A percentile compares a stretch with the other conserved stretches of the same genome.
Conservation (phyloP, 179 eudicot species). For the Actinidia polygama region DNA sequence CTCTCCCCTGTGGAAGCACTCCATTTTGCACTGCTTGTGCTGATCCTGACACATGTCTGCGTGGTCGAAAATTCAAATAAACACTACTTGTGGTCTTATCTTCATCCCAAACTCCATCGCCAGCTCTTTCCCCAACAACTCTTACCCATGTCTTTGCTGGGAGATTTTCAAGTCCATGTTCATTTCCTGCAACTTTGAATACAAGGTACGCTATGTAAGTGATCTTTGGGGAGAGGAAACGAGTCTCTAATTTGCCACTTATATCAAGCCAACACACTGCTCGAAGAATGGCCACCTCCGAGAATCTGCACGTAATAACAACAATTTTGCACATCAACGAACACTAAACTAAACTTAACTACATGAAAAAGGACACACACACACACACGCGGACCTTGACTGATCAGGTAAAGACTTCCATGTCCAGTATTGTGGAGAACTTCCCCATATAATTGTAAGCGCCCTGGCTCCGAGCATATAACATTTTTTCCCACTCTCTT, state of each 20-base stretch:
- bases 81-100: constrained; percentile 1
- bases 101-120: background rate
- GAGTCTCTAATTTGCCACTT: constrained; percentile 38
- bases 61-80: background rate
- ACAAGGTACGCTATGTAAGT: constrained; percentile 56
- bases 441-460: background rate
- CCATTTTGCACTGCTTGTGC: background rate
- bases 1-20: constrained; percentile 6
- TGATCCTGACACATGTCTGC: background rate
- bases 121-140: constrained; percentile 29
- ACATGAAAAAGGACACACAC: no score
- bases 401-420: background rate
- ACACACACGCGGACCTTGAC: background rate
- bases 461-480: constrained; percentile 7
- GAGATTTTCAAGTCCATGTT: constrained; percentile 35
- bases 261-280: constrained; percentile 61
- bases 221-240: constrained; percentile 43
- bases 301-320: constrained; percentile 40
- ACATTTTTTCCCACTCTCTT: constrained; percentile 4
- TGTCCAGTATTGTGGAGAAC: background rate
- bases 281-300: constrained; percentile 55
- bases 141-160: constrained; percentile 31
- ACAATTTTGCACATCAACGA: background rate
- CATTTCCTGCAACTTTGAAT: constrained; percentile 27
- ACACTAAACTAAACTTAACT: no score